phyloP scores from a whole-genome alignment of 805 yeast genomes.

The Barnettozyma californica region DNA sequence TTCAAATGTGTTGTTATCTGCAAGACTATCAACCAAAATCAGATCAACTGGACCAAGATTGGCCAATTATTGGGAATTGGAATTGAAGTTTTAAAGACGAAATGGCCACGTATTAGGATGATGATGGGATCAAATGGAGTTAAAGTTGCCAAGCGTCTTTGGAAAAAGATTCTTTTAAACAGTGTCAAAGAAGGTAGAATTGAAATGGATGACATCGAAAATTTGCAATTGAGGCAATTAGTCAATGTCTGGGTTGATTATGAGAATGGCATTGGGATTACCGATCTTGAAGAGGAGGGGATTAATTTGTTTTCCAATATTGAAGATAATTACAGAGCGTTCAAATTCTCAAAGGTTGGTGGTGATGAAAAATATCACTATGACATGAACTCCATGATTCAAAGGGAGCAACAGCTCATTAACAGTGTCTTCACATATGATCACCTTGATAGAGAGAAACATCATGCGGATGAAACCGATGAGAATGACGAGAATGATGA shows the following conservation, averaged over 20 bases:
- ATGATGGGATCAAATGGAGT: constrained; percentile 58
- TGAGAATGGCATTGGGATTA: constrained; percentile 27
- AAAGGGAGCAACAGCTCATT: constrained; percentile 53
- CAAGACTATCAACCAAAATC: constrained; percentile 51
- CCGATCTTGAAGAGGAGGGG: constrained; percentile 6
- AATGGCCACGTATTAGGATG: constrained; percentile 66
- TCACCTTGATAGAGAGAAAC: constrained; percentile 3
- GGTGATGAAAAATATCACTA: constrained; percentile 34
- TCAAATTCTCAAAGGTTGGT: constrained; percentile 33
- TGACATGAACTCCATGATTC: constrained; percentile 62
- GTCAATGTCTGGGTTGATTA: constrained; percentile 61
- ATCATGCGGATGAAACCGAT: background rate
- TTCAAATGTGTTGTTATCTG: constrained; percentile 64
- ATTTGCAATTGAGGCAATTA: constrained; percentile 46
- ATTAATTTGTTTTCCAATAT: constrained; percentile 31
- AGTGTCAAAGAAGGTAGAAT: constrained; percentile 55
- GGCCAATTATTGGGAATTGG: constrained; percentile 40
- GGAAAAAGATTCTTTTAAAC: constrained; percentile 59
- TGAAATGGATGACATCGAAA: constrained; percentile 42
- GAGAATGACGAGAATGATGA: background rate
- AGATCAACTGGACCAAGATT: constrained; percentile 62
- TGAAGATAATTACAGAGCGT: constrained; percentile 44
- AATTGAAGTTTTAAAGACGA: constrained; percentile 45
- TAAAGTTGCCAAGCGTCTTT: constrained; percentile 46
- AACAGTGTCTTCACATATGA: constrained; percentile 39